Percentiles rank a stretch among this genome's conserved stretches.
Evolutionary conservation across 2,329 filamentous ascomycete genomes (phyloP).

Genomic region (Hypoxylon sp.): DNA sequence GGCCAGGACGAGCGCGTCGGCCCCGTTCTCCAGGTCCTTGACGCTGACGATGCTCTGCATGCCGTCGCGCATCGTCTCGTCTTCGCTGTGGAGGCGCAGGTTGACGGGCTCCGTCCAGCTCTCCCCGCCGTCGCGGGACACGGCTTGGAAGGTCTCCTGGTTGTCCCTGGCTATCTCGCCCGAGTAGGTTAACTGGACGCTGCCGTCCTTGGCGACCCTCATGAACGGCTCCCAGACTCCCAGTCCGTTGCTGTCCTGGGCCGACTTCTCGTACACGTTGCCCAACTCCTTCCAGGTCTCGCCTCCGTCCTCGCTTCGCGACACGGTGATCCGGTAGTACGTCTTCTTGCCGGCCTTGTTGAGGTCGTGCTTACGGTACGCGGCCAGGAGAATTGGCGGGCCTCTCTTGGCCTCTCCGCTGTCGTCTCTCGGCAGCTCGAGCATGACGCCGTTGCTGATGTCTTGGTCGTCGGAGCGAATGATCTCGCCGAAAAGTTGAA

Average conservation of each 20-base stretch:
- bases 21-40: slow-evolving; percentile 39
- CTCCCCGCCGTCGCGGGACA: slow-evolving; percentile 47
- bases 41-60: slow-evolving; percentile 49
- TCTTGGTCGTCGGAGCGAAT: background rate
- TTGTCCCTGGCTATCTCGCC: slow-evolving; percentile 50
- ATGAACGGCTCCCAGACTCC: slow-evolving; percentile 55
- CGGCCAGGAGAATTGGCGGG: slow-evolving; percentile 39
- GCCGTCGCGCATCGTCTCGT: slow-evolving; percentile 43
- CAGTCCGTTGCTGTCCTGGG: background rate
- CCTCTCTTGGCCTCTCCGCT: background rate
- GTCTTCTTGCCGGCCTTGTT: slow-evolving; percentile 43
- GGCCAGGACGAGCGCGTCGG: slow-evolving; percentile 48
- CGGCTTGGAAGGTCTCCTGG: slow-evolving; percentile 51
- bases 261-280: background rate
- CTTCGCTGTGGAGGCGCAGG: slow-evolving; percentile 44
- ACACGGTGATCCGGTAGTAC: slow-evolving; percentile 50
- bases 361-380: slow-evolving; percentile 52
- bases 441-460: background rate
- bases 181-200: slow-evolving; percentile 51
- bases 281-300: slow-evolving; percentile 43
- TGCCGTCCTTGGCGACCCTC: slow-evolving; percentile 47
- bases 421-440: background rate
- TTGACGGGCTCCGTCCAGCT: slow-evolving; percentile 46
- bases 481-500: background rate
- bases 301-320: slow-evolving; percentile 40